These are phyloP conservation scores for Gracilaria vermiculophylla DNA, from an alignment of 23 red algal species.

Conservation along the genomic window DNA sequence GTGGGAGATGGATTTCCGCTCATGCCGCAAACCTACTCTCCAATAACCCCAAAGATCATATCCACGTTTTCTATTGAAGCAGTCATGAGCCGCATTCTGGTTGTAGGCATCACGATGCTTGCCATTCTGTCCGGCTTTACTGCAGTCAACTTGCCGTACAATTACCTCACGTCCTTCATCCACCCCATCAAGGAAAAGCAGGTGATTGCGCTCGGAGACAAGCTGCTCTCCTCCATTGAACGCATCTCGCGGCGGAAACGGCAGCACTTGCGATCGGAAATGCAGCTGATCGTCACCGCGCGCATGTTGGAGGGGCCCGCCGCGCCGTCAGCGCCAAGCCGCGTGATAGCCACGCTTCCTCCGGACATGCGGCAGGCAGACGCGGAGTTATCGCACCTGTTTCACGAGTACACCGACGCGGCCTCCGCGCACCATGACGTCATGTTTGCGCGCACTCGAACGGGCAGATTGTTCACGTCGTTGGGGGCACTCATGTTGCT, in stretches of 20 bases:
- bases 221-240: conserved; percentile 39
- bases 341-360: conserved; percentile 28
- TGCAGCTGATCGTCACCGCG: not conserved
- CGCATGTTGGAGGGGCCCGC: not conserved
- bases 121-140: conserved; percentile 74
- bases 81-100: conserved; percentile 64
- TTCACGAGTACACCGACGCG: conserved; percentile 62
- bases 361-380: conserved; percentile 37
- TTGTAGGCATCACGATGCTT: conserved; percentile 81
- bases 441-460: conserved; percentile 45
- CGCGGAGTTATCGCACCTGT: not conserved
- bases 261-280: conserved; percentile 12
- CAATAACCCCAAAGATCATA: not conserved
- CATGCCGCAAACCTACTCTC: conserved; percentile 13
- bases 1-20: conserved; percentile 59
- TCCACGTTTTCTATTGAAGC: conserved; percentile 53
- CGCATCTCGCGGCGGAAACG: conserved; percentile 14
- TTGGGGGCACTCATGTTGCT: conserved; percentile 59
- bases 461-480: conserved; percentile 43
- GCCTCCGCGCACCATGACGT: conserved; percentile 49
- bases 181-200: conserved; percentile 58
- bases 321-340: not conserved
- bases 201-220: conserved; percentile 52
- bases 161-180: conserved; percentile 61
- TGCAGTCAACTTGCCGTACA: conserved; percentile 70